Evolutionary conservation across 306 rosid species (phyloP), one percentile per base, ranked within the genome.

Genomic region (Prunus fruticosa): DNA sequence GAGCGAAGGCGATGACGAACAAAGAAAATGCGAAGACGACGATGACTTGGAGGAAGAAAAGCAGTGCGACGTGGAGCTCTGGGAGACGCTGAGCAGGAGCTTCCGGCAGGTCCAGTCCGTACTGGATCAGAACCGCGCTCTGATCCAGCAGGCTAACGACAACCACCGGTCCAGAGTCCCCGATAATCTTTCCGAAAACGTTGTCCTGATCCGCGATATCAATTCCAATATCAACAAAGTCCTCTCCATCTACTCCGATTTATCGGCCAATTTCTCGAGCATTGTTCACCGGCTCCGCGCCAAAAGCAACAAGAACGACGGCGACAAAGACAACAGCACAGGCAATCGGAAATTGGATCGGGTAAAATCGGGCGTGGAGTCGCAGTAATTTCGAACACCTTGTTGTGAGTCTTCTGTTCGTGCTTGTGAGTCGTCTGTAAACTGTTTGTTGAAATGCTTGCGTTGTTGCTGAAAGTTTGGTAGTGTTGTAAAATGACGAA

Each of bases 131-230:
- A 93, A 93, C 80, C 84, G 97, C 5, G 64, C 46, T 1, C 76
- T 94, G 80, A 91, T 94, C 79, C 96, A 89, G 67, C 93, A 88
- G 66, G 98, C 90, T 76, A 94, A 89, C 79, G 90, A 94, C 61
- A 94, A 94, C 51, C 98, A 94, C 57, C 94, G 87, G 75, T 90
- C 96, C 0, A 60, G 94, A 72, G 77, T 87, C 27, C 84, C 87
- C 0, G 89, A 84, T 73, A 90, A 91, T 73, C 90, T 94, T 94
- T 88, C 78, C 8, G 83, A 88, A 74, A 93, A 91, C 79, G 96
- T 93, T 2, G 83, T 89, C 15, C 71, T 93, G 50, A 93, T 93
- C 63, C 90, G 89, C 73, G 96, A 94, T 49, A 86, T 93, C 47
- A 93, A 93, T 47, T 89, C 91, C 14, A 93, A 93, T 78, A 88